Conservation (phyloP, 768 basidiomycete genomes). For the Tephrocybe sp. region DNA sequence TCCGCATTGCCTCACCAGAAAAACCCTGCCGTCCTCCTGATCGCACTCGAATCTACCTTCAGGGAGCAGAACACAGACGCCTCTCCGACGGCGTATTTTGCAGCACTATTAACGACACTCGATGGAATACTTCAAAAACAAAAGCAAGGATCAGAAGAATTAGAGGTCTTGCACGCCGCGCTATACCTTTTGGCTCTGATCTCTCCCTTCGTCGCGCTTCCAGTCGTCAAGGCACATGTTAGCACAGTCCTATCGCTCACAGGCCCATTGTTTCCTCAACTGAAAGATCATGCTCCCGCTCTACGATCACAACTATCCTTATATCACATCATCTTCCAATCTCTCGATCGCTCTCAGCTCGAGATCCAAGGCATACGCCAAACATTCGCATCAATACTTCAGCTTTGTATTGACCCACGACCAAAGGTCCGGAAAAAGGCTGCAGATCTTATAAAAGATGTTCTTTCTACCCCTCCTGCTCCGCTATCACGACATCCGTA, state of each 20-base stretch:
- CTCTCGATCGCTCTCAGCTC: constrained; percentile 72
- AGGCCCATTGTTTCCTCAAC: constrained; percentile 71
- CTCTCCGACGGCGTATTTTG: constrained; percentile 90
- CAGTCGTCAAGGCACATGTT: constrained; percentile 78
- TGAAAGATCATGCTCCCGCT: constrained; percentile 67
- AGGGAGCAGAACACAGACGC: constrained; percentile 64
- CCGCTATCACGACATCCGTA: constrained; percentile 86
- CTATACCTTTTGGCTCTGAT: constrained; percentile 83
- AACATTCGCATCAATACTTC: constrained; percentile 80
- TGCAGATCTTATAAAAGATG: constrained; percentile 77
- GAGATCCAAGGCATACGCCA: constrained; percentile 69
- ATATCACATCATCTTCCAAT: constrained; percentile 62
- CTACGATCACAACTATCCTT: constrained; percentile 84
- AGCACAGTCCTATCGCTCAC: constrained; percentile 69
- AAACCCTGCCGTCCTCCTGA: constrained; percentile 79
- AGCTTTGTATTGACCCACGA: constrained; percentile 79
- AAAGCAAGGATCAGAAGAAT: constrained; percentile 50
- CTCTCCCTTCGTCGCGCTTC: constrained; percentile 70
- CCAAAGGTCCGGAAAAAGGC: constrained; percentile 95
- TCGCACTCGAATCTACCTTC: constrained; percentile 80
- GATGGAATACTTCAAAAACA: constrained; percentile 71
- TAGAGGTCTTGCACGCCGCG: constrained; percentile 77
- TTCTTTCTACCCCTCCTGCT: constrained; percentile 71
- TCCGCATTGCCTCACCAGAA: constrained; percentile 87
- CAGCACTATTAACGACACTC: constrained; percentile 82